These are phyloP conservation scores for Phytophthora idaei DNA, from an alignment of 352 stramenopile genomes.

Conservation along the genomic window DNA sequence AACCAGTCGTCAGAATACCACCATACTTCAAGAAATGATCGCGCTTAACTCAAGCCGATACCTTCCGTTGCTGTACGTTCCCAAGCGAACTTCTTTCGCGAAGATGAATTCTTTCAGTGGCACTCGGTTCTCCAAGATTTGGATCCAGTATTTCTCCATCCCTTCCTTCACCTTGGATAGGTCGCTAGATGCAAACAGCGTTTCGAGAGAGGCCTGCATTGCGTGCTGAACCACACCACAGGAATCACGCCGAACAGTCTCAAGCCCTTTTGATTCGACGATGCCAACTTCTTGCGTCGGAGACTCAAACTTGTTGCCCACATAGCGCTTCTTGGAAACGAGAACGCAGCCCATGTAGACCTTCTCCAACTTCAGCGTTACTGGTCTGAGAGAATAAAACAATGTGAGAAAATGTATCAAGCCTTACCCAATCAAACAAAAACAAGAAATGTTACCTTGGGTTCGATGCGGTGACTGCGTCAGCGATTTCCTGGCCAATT, in stretches of 20 bases:
- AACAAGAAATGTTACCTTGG: slow-evolving; percentile 53
- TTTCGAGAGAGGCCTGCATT: slow-evolving; percentile 68
- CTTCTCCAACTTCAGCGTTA: slow-evolving; percentile 90
- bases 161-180: slow-evolving; percentile 71
- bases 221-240: slow-evolving; percentile 86
- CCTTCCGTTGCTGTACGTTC: slow-evolving; percentile 76
- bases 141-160: slow-evolving; percentile 67
- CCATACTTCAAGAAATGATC: not conserved
- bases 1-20: not conserved
- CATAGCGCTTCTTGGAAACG: slow-evolving; percentile 96
- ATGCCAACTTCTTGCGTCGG: slow-evolving; percentile 48
- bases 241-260: slow-evolving; percentile 93
- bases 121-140: slow-evolving; percentile 70
- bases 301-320: slow-evolving; percentile 87
- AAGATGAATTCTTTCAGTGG: slow-evolving; percentile 85
- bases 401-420: not conserved
- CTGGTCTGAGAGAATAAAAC: slow-evolving; percentile 43
- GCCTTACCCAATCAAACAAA: not conserved
- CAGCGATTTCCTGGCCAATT: slow-evolving; percentile 92
- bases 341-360: slow-evolving; percentile 93
- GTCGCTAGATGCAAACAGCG: slow-evolving; percentile 74
- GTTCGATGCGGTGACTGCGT: slow-evolving; percentile 83
- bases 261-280: slow-evolving; percentile 93
- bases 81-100: slow-evolving; percentile 85
- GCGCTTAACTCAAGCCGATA: slow-evolving; percentile 6